Evolutionary conservation across 371 early-diverging fungal species (phyloP).

Genomic region (Mucor indicus): DNA sequence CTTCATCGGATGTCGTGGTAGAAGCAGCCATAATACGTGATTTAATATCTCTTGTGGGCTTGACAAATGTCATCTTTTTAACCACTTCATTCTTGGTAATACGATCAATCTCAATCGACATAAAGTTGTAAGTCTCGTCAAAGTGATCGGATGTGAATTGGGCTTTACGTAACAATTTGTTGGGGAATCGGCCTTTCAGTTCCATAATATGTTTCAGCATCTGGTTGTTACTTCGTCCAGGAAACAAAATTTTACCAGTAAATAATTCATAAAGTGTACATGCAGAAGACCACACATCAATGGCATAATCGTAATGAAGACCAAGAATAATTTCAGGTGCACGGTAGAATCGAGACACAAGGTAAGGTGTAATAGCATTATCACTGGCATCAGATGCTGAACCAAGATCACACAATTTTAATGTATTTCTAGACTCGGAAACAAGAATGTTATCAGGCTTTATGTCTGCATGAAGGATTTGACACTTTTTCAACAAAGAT

Average conservation of each 20-base stretch:
- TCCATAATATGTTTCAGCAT: constrained; percentile 96
- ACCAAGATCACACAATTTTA: constrained; percentile 95
- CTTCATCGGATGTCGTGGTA: constrained; percentile 52
- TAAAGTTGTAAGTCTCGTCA: constrained; percentile 72
- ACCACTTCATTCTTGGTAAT: constrained; percentile 72
- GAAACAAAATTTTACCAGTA: constrained; percentile 92
- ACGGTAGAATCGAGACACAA: constrained; percentile 97
- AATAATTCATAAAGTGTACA: constrained; percentile 97
- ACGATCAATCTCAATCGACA: constrained; percentile 66
- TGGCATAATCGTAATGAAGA: constrained; percentile 76
- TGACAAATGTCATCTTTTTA: constrained; percentile 59
- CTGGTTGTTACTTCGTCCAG: constrained; percentile 93
- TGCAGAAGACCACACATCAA: constrained; percentile 99
- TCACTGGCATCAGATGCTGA: constrained; percentile 85
- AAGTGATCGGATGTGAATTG: constrained; percentile 82
- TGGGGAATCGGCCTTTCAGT: constrained; percentile 84
- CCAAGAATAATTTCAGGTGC: constrained; percentile 99
- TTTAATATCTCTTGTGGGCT: constrained; percentile 71
- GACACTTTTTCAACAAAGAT: constrained; percentile 76
- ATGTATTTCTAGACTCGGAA: constrained; percentile 70
- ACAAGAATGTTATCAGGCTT: constrained; percentile 98
- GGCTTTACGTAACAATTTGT: constrained; percentile 79
- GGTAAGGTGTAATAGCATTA: constrained; percentile 91
- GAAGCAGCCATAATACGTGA: constrained; percentile 58
- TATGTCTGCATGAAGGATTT: constrained; percentile 95